Percentiles rank a stretch among this genome's conserved stretches.
Conservation (phyloP, 73 alveolate genomes). For the Breviolum minutum region DNA sequence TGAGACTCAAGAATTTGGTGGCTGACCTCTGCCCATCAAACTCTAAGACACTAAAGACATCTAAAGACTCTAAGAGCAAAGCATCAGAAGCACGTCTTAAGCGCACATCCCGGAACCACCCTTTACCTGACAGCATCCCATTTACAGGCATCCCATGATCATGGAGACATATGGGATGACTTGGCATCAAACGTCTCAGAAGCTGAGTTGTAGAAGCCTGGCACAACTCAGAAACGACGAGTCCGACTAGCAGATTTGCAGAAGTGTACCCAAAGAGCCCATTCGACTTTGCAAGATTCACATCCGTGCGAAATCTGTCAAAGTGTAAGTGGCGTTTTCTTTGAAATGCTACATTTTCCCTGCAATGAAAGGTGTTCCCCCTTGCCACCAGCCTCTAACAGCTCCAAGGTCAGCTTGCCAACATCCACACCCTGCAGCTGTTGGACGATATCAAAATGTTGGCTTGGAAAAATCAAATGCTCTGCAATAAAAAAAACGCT, state of each 20-base stretch:
- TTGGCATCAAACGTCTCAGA: conserved; percentile 4
- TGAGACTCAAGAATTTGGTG: not conserved
- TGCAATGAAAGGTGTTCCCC: not conserved
- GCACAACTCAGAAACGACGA: not conserved
- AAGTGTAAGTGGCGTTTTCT: no score
- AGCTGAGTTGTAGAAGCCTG: conserved; percentile 83
- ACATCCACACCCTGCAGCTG: conserved; percentile 6
- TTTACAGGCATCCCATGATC: not conserved
- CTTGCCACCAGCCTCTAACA: conserved; percentile 25
- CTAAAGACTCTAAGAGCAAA: not conserved
- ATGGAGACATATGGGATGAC: not conserved
- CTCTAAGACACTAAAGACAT: not conserved
- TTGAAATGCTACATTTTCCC: no score
- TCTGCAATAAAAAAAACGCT: not conserved
- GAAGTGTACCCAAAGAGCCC: not conserved
- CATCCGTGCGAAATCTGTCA: no score
- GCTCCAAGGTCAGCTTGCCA: conserved; percentile 42
- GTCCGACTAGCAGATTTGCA: not conserved
- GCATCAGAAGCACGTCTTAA: conserved; percentile 71
- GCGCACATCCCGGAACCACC: conserved; percentile 91
- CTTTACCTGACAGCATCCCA: conserved; percentile 12
- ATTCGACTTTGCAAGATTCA: no score
- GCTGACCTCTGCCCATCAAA: not conserved
- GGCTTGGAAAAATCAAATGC: not conserved
- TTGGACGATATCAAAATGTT: not conserved